These are phyloP conservation scores for Arthrobotrys musiformis DNA, from an alignment of 2,329 filamentous ascomycete species.

Conservation along the genomic window DNA sequence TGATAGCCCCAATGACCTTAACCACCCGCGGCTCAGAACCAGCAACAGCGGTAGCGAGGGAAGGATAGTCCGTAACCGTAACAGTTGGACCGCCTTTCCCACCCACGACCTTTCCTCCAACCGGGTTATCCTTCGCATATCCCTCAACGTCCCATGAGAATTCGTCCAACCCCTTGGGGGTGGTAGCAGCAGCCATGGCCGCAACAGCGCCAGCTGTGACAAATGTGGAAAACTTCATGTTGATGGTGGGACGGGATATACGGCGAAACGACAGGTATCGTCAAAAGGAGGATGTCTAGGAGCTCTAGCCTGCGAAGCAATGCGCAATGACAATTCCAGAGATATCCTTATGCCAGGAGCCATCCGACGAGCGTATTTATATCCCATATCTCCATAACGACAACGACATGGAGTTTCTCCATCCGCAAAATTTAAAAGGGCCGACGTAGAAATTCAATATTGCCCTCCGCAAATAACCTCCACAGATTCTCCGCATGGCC, in stretches of 20 bases:
- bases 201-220: conserved; percentile 19
- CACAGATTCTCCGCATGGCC: conserved; percentile 51
- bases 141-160: conserved; percentile 49
- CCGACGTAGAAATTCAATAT: background rate
- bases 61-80: conserved; percentile 64
- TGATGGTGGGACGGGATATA: background rate
- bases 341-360: background rate
- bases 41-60: conserved; percentile 65
- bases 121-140: conserved; percentile 45
- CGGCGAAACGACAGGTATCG: background rate
- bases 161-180: conserved; percentile 43
- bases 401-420: background rate
- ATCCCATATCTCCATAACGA: conserved; percentile 1
- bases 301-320: conserved; percentile 1
- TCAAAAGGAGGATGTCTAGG: background rate
- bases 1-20: conserved; percentile 65
- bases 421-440: background rate
- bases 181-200: conserved; percentile 18
- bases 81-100: conserved; percentile 66
- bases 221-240: conserved; percentile 35
- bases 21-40: conserved; percentile 66
- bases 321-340: conserved; percentile 13
- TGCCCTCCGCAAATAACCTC: conserved; percentile 22
- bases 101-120: conserved; percentile 57
- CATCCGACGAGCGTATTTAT: conserved; percentile 47